Percentiles rank a stretch among this genome's conserved stretches.
These are phyloP conservation scores for Aureobasidium subglaciale DNA, from an alignment of 2,329 filamentous ascomycete genomes.

Conservation along the genomic window DNA sequence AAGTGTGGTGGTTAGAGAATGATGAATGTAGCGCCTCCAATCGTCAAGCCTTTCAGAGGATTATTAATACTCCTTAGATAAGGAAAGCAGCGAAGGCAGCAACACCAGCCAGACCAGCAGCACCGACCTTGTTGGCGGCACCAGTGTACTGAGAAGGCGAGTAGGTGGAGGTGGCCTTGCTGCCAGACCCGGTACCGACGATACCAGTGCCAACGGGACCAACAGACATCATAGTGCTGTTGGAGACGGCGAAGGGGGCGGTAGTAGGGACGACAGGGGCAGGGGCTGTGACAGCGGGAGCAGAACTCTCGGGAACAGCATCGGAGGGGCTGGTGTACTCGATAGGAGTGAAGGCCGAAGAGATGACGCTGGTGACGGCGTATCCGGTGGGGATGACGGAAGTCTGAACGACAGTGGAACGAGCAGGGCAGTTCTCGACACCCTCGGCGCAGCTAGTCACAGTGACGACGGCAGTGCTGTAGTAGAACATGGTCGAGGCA, in stretches of 20 bases:
- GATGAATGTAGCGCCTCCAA: slow-evolving; percentile 4
- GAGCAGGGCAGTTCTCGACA: slow-evolving; percentile 21
- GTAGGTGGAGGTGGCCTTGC: slow-evolving; percentile 1
- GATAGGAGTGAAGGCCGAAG: slow-evolving; percentile 19
- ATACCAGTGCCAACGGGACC: background rate
- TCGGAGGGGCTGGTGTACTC: background rate
- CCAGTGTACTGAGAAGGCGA: slow-evolving; percentile 9
- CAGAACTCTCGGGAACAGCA: slow-evolving; percentile 1
- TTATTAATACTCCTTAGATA: slow-evolving; percentile 10
- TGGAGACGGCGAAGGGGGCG: slow-evolving; percentile 8
- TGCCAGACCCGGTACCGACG: slow-evolving; percentile 8
- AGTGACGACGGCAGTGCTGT: slow-evolving; percentile 24
- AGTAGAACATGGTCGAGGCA: slow-evolving; percentile 17
- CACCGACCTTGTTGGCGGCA: slow-evolving; percentile 12
- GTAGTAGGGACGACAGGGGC: slow-evolving; percentile 12
- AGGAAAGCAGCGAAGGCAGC: slow-evolving; percentile 14
- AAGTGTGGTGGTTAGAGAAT: background rate
- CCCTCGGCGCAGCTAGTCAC: slow-evolving; percentile 31
- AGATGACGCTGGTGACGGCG: background rate
- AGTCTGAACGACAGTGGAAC: background rate
- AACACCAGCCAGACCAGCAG: slow-evolving; percentile 10
- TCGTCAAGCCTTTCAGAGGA: background rate
- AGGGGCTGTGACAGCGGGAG: slow-evolving; percentile 10
- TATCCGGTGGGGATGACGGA: background rate
- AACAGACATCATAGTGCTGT: slow-evolving; percentile 10